Evolutionary conservation across 768 basidiomycete genomes (phyloP).

Genomic region (Lactarius sp.): DNA sequence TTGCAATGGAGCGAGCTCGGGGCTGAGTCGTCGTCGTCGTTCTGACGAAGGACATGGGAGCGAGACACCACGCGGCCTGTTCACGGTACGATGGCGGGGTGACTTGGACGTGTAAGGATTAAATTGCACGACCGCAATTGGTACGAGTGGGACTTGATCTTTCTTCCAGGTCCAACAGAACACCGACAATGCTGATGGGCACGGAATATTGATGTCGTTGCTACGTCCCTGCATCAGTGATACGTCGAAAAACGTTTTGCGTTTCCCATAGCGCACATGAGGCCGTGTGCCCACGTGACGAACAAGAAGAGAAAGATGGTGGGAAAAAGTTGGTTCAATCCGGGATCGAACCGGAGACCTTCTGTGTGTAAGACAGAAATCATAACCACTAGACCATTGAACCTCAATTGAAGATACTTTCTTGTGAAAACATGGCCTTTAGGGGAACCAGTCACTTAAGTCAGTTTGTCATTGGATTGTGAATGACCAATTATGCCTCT

Average conservation of each 20-base stretch:
- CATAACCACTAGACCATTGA: conserved; percentile 31
- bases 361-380: conserved; percentile 31
- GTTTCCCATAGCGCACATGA: not conserved
- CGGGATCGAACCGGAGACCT: conserved; percentile 29
- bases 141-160: no score
- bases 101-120: no score
- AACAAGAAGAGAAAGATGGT: not conserved
- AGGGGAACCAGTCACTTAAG: not conserved
- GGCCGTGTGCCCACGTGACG: not conserved
- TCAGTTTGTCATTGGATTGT: no score
- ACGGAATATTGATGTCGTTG: not conserved
- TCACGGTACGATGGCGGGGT: no score
- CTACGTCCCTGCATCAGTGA: not conserved
- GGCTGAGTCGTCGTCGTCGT: no score
- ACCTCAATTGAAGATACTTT: not conserved
- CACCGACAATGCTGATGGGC: no score
- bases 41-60: no score
- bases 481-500: not conserved
- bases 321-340: conserved; percentile 26
- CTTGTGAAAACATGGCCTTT: not conserved
- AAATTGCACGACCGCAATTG: no score
- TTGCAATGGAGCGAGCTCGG: no score
- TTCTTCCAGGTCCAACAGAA: no score
- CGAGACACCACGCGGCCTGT: no score
- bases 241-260: not conserved